A percentile compares a stretch with the other conserved stretches of the same genome.
Evolutionary conservation across 768 basidiomycete genomes (phyloP).

Genomic region (Lentinula boryana): DNA sequence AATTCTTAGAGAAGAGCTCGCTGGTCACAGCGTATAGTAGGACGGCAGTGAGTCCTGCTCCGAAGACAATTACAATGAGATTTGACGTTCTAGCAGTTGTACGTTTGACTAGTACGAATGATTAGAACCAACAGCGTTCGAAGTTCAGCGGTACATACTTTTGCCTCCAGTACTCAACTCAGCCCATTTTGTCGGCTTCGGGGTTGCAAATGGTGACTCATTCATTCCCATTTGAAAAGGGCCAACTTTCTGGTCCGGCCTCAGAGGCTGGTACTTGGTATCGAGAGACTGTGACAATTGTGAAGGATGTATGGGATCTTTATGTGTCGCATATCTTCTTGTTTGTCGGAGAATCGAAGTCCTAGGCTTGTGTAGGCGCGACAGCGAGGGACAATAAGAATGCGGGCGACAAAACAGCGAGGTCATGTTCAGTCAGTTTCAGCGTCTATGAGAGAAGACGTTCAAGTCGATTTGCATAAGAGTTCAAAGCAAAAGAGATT

Average conservation of each 20-base stretch:
- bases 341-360: not conserved
- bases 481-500: too few relatives aligned
- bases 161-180: slow-evolving; percentile 74
- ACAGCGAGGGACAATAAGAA: not conserved
- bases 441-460: not conserved
- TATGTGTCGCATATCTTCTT: slow-evolving; percentile 42
- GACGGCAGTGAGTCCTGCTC: slow-evolving; percentile 75
- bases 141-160: slow-evolving; percentile 34
- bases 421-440: not conserved
- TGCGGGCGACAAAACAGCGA: not conserved
- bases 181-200: slow-evolving; percentile 68
- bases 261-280: slow-evolving; percentile 38
- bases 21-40: slow-evolving; percentile 76
- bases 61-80: slow-evolving; percentile 56
- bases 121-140: not conserved
- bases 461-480: too few relatives aligned
- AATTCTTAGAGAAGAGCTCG: slow-evolving; percentile 84
- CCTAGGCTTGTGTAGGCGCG: not conserved
- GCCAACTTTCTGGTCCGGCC: slow-evolving; percentile 54
- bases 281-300: slow-evolving; percentile 62
- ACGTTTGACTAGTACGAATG: slow-evolving; percentile 31
- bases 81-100: slow-evolving; percentile 46
- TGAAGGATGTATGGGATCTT: slow-evolving; percentile 37
- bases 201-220: slow-evolving; percentile 45
- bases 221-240: slow-evolving; percentile 74